A percentile compares a stretch with the other conserved stretches of the same genome.
Evolutionary conservation across 352 stramenopile genomes (phyloP).

Genomic region (Pythium monospermum): DNA sequence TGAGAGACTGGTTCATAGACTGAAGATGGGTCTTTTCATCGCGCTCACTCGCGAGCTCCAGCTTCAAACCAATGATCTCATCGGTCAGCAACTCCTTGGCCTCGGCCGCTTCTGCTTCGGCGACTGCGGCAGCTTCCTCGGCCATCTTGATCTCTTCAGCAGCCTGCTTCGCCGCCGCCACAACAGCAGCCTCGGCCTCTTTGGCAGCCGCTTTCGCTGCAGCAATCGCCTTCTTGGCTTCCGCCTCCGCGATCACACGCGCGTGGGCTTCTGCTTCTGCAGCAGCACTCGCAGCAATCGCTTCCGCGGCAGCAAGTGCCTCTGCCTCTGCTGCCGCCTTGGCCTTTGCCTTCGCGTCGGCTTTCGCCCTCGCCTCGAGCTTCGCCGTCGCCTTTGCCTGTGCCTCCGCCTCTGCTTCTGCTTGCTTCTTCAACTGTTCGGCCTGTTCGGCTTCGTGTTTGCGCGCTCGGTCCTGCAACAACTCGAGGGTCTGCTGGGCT

Average conservation of each 20-base stretch:
- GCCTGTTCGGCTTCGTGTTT: too few species aligned
- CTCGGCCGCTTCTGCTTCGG: constrained; percentile 3
- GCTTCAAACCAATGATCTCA: constrained; percentile 15
- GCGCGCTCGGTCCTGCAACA: too few species aligned
- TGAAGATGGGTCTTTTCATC: constrained; percentile 10
- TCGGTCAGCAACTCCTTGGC: constrained; percentile 4
- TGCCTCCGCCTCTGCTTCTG: constrained; percentile 10
- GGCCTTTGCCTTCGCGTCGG: not conserved
- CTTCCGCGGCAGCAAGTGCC: too few species aligned
- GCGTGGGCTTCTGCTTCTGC: constrained; percentile 13
- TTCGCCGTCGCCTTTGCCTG: constrained; percentile 12
- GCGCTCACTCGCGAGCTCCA: constrained; percentile 13
- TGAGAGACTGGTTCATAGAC: constrained; percentile 13
- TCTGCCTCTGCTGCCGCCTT: too few species aligned
- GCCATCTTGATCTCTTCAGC: constrained; percentile 13
- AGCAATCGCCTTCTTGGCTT: constrained; percentile 16
- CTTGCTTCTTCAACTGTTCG: too few species aligned
- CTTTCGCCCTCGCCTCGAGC: too few species aligned
- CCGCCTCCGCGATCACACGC: constrained; percentile 11
- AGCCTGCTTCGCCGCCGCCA: too few species aligned
- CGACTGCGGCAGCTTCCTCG: constrained; percentile 9
- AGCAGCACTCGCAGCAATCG: too few species aligned
- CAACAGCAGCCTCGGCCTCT: constrained; percentile 3
- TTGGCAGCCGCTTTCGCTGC: too few species aligned
- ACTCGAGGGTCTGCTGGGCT: too few species aligned